Evolutionary conservation across 208 protist genomes (phyloP).

Genomic region (Leishmania turanica): DNA sequence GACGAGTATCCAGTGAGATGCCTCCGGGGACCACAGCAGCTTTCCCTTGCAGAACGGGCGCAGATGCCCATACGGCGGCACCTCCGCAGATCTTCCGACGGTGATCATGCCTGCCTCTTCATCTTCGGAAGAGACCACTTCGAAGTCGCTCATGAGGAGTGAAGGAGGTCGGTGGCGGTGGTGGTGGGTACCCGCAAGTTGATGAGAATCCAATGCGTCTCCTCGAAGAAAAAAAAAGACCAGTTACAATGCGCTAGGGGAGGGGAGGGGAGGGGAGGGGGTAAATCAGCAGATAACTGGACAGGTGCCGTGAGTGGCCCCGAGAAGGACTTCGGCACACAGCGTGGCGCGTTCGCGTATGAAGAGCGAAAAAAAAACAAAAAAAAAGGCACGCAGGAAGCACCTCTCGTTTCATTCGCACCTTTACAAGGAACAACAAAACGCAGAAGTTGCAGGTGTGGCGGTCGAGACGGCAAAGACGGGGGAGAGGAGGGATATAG

Average conservation of each 20-base stretch:
- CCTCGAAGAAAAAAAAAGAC: not conserved
- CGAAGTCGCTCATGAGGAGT: conserved; percentile 32
- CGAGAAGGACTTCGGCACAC: not conserved
- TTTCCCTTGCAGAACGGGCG: conserved; percentile 21
- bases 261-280: not conserved
- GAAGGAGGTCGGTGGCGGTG: not conserved
- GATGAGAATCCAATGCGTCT: not conserved
- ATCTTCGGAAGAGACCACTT: conserved; percentile 31
- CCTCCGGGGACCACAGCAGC: conserved; percentile 34
- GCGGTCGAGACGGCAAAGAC: not conserved
- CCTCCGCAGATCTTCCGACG: conserved; percentile 13
- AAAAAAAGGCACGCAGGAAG: not conserved
- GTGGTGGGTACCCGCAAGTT: not conserved
- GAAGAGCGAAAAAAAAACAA: not conserved
- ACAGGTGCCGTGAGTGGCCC: not conserved
- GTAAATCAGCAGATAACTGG: not conserved
- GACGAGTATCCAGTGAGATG: conserved; percentile 31
- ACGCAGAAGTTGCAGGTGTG: not conserved
- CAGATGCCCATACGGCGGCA: conserved; percentile 28
- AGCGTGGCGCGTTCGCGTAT: not conserved
- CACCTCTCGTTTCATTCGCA: not conserved
- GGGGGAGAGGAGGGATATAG: not conserved
- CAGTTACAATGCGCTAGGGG: too few species aligned
- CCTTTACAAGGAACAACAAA: too few species aligned
- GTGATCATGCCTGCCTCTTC: conserved; percentile 15